Conservation (phyloP, 2,329 filamentous ascomycete species). For the Xylariaceae sp. region DNA sequence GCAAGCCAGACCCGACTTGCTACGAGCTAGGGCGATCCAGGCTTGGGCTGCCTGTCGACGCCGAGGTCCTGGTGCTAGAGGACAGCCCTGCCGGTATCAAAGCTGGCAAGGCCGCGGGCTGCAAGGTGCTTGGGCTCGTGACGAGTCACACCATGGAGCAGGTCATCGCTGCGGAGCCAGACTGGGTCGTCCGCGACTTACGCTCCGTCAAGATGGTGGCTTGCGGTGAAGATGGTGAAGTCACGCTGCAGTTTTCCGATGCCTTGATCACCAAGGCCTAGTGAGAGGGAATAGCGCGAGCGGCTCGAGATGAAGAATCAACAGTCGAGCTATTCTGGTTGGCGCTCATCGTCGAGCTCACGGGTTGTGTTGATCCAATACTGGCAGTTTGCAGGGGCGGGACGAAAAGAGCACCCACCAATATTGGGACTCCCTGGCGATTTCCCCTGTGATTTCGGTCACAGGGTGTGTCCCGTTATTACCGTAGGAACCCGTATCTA, state of each 20-base stretch:
- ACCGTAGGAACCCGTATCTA: constrained; percentile 22
- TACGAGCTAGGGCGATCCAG: constrained; percentile 71
- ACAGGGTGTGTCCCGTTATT: constrained; percentile 5
- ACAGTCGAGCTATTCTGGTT: constrained; percentile 14
- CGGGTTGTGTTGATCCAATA: background rate
- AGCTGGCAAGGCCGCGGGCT: constrained; percentile 85
- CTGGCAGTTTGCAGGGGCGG: constrained; percentile 17
- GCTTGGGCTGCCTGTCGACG: constrained; percentile 57
- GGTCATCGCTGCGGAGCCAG: constrained; percentile 76
- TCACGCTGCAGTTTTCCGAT: constrained; percentile 72
- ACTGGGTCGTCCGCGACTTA: constrained; percentile 86
- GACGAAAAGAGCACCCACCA: background rate
- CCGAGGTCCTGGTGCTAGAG: constrained; percentile 77
- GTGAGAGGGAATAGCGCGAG: constrained; percentile 7
- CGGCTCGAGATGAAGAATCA: background rate
- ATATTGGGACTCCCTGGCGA: background rate
- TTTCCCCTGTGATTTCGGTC: constrained; percentile 3
- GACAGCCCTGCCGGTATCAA: constrained; percentile 86
- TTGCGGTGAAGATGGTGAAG: constrained; percentile 58
- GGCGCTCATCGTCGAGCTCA: constrained; percentile 4
- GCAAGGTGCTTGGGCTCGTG: constrained; percentile 80
- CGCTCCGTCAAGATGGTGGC: constrained; percentile 71
- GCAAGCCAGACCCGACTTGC: constrained; percentile 79
- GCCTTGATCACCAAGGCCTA: constrained; percentile 48
- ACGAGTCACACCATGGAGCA: constrained; percentile 81